Evolutionary conservation across 768 basidiomycete genomes (phyloP), one percentile per base, ranked within the genome.

Genomic region (Psilocybe azurescens): DNA sequence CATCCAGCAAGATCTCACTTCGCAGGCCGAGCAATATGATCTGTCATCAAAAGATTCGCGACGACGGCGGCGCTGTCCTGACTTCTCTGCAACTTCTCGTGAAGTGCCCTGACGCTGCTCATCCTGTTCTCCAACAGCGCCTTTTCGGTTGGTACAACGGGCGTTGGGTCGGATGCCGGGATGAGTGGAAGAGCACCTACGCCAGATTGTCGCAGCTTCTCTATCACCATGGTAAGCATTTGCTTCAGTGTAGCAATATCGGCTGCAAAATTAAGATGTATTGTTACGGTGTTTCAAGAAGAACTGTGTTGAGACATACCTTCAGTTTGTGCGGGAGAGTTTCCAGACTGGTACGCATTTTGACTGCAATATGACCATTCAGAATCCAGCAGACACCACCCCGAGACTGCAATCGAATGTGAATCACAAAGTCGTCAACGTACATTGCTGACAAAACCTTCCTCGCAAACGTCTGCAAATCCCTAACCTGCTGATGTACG

Each of bases 161-260:
- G 48, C 8, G 56, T 20, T 10, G 36, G 20, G 13, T 30, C 14
- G 7, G 62, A 14, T 24, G 24, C 24, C 24, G 76, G 74, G 4
- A 83, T 72, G 9, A 87, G 64, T 1, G 89, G 89, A 51, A 89
- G 79, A 1, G 86, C 88, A 2, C 89, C 90, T 16, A 90, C 81
- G n/a, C 89, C 89, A 0, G 84, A 82, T 55, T 84, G 79, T 1
- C 83, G 79, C 63, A 90, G 74, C 33, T 81, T 63, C 9, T 87
- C 82, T 4, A 77, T 73, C 10, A 89, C 75, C 1, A 74, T 56
- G 11, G 79, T 74, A 1, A 89, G 64, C 14, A 79, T 75, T 65
- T 86, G 83, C 56, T 83, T 83, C n/a, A 90, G 79, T 0, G 81
- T 72, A 0, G 70, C 70, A 53, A 89, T 71, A 62, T 86, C 78